Percentiles rank a stretch among this genome's conserved stretches.
These are phyloP conservation scores for Sporothrix pallida DNA, from an alignment of 2,329 filamentous ascomycete species.

Conservation along the genomic window DNA sequence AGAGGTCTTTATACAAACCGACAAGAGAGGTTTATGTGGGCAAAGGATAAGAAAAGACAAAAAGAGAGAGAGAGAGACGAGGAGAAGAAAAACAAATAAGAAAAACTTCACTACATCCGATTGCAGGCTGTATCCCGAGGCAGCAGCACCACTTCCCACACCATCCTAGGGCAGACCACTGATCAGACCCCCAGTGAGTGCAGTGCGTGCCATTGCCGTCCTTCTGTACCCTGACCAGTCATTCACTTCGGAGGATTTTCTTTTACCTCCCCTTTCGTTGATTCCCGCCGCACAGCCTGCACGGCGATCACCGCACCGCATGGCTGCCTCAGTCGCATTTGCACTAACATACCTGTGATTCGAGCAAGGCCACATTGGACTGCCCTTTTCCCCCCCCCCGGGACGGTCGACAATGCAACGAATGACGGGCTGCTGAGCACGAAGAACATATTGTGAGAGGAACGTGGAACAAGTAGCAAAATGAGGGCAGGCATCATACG, in stretches of 20 bases:
- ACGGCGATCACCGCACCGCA: constrained; percentile 14
- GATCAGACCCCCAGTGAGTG: background rate
- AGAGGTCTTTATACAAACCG: constrained; percentile 12
- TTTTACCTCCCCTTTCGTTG: background rate
- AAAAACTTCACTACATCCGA: background rate
- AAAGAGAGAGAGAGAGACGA: no score
- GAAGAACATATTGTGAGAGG: background rate
- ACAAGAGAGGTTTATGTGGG: background rate
- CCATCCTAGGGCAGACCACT: background rate
- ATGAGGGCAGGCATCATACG: background rate
- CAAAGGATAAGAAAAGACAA: no score
- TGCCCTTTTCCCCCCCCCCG: background rate
- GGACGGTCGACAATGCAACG: background rate
- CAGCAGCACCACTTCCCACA: background rate
- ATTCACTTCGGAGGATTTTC: background rate
- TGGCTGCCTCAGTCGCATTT: background rate
- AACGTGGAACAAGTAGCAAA: background rate
- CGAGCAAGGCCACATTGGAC: background rate
- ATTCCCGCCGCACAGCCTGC: constrained; percentile 8
- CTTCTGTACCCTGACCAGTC: background rate
- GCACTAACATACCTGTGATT: background rate
- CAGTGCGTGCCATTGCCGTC: constrained; percentile 1
- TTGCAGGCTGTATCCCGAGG: background rate
- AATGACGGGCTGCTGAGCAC: no score
- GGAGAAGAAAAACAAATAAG: no score